Conservation (phyloP, 768 basidiomycete genomes). For the Boletus barrowsii region DNA sequence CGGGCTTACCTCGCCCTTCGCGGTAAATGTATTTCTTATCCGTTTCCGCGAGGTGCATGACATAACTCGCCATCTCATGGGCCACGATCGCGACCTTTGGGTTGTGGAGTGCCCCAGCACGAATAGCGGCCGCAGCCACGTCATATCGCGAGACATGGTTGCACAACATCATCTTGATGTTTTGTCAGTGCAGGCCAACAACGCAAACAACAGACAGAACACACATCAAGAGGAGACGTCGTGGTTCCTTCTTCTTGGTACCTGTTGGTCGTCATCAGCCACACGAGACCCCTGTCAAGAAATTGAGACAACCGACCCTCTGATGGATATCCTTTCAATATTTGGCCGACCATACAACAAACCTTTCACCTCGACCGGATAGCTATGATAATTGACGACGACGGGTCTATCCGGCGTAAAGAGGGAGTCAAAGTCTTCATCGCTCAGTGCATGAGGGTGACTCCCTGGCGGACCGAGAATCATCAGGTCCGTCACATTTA, state of each 20-base stretch:
- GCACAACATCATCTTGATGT: conserved; percentile 64
- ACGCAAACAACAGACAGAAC: conserved; percentile 19
- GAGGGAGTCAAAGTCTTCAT: conserved; percentile 60
- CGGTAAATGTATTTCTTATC: conserved; percentile 59
- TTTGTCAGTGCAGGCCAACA: neutral
- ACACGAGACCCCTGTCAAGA: neutral
- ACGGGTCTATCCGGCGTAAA: conserved; percentile 70
- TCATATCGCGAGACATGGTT: conserved; percentile 68
- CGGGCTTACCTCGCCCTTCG: conserved; percentile 50
- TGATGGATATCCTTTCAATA: conserved; percentile 50
- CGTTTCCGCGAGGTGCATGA: conserved; percentile 60
- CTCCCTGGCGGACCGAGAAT: conserved; percentile 65
- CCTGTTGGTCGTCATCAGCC: conserved; percentile 18
- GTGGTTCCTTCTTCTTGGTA: conserved; percentile 77
- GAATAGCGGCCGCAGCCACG: conserved; percentile 59
- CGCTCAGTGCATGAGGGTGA: conserved; percentile 72
- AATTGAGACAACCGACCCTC: conserved; percentile 36
- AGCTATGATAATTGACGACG: conserved; percentile 85
- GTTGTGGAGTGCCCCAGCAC: conserved; percentile 52
- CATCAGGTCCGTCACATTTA: conserved; percentile 90
- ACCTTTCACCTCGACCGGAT: conserved; percentile 68
- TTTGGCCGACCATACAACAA: conserved; percentile 55
- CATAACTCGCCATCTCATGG: conserved; percentile 52
- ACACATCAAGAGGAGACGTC: conserved; percentile 75
- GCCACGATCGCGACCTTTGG: conserved; percentile 52